Percentiles rank a stretch among this genome's conserved stretches.
These are phyloP conservation scores for Nissolia schottii DNA, from an alignment of 306 rosid species.

Conservation along the genomic window DNA sequence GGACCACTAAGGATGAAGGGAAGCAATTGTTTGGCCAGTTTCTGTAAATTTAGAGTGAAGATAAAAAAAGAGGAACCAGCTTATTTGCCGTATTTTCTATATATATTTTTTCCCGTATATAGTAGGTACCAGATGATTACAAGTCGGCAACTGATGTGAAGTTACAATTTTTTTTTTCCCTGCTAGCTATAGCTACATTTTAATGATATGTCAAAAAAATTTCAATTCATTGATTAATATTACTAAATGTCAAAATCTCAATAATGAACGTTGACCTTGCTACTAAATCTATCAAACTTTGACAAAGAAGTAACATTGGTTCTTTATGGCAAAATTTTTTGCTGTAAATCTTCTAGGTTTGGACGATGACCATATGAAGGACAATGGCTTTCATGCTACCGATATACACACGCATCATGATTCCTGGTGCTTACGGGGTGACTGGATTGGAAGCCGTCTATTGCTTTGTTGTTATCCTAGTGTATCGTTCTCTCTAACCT, in stretches of 20 bases:
- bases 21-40: slow-evolving; percentile 5
- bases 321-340: slow-evolving; percentile 19
- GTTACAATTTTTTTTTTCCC: slow-evolving; percentile 1
- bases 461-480: neutral
- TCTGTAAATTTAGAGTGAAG: neutral
- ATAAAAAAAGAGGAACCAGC: neutral
- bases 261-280: slow-evolving; percentile 8
- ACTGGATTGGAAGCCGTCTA: neutral
- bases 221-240: neutral
- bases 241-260: neutral
- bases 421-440: neutral
- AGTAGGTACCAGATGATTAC: slow-evolving; percentile 7
- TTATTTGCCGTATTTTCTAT: neutral
- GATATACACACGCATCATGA: neutral
- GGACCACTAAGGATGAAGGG: slow-evolving; percentile 5
- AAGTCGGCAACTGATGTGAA: neutral
- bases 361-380: neutral
- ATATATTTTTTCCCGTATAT: neutral
- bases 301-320: slow-evolving; percentile 17
- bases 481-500: neutral
- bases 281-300: neutral
- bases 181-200: slow-evolving; percentile 1
- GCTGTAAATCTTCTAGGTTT: neutral
- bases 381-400: neutral
- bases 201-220: neutral